Conservation (phyloP, 371 early-diverging fungal genomes). For the Rhizopus arrhizus region DNA sequence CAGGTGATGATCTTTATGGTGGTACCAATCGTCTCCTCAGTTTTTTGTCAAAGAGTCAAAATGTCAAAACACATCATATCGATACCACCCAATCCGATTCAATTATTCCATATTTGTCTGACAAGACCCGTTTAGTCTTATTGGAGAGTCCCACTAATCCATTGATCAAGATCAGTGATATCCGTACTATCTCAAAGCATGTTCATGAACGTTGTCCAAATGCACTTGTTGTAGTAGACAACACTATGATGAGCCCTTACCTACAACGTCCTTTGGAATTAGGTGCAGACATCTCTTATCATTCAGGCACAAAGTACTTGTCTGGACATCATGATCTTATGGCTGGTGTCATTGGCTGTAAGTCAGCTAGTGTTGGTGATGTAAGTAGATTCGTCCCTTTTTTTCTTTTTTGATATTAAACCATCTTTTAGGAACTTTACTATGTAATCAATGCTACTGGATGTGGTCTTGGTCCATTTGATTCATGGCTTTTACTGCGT, state of each 20-base stretch:
- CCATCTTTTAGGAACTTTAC: slow-evolving; percentile 55
- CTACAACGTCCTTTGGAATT: slow-evolving; percentile 83
- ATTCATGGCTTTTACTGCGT: slow-evolving; percentile 83
- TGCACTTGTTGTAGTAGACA: slow-evolving; percentile 88
- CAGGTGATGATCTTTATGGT: slow-evolving; percentile 90
- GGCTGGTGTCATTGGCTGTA: slow-evolving; percentile 86
- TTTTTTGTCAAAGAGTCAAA: slow-evolving; percentile 68
- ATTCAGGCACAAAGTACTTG: slow-evolving; percentile 89
- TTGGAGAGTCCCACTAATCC: slow-evolving; percentile 94
- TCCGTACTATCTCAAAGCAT: slow-evolving; percentile 69
- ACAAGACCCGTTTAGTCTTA: slow-evolving; percentile 80
- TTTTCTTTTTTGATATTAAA: no score
- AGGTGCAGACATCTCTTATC: slow-evolving; percentile 88
- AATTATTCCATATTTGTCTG: slow-evolving; percentile 63
- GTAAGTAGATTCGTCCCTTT: slow-evolving; percentile 33
- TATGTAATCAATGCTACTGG: slow-evolving; percentile 93
- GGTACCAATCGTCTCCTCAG: slow-evolving; percentile 84
- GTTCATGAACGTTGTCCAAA: slow-evolving; percentile 72
- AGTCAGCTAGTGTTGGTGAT: slow-evolving; percentile 69
- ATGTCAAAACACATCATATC: slow-evolving; percentile 80
- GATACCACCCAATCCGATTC: slow-evolving; percentile 75
- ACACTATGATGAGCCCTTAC: slow-evolving; percentile 93
- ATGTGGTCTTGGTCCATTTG: slow-evolving; percentile 84
- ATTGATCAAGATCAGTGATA: slow-evolving; percentile 81
- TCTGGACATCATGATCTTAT: slow-evolving; percentile 93